Evolutionary conservation across 371 early-diverging fungal genomes (phyloP).

Genomic region (Syncephalastrum monosporum): DNA sequence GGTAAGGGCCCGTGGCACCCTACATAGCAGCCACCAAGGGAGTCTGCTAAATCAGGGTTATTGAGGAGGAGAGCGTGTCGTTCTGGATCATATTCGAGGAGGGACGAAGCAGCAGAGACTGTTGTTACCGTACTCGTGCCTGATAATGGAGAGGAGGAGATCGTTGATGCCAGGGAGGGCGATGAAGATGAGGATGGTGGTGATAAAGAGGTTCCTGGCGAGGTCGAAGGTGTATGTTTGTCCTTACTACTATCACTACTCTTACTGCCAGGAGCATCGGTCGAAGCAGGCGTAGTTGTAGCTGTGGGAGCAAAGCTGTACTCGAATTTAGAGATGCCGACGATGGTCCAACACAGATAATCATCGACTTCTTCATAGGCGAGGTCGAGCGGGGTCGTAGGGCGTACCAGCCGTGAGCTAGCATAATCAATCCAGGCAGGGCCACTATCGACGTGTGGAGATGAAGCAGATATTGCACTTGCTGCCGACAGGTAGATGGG

Average conservation of each 20-base stretch:
- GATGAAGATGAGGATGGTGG: conserved; percentile 2
- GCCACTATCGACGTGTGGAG: conserved; percentile 6
- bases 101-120: too few relatives aligned
- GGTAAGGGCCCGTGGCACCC: too few relatives aligned
- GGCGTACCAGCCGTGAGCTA: conserved; percentile 16
- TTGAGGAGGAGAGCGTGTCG: neutral
- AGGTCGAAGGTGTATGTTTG: neutral
- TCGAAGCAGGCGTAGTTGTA: conserved; percentile 13
- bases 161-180: neutral
- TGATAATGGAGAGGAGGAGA: neutral
- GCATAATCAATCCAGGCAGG: conserved; percentile 39
- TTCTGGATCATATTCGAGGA: too few relatives aligned
- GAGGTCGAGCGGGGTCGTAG: conserved; percentile 7
- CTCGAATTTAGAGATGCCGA: conserved; percentile 61
- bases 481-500: neutral
- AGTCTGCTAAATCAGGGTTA: neutral
- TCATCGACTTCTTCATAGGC: conserved; percentile 59
- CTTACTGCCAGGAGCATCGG: neutral
- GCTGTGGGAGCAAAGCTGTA: conserved; percentile 45
- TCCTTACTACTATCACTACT: too few relatives aligned
- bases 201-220: too few relatives aligned
- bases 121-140: too few relatives aligned
- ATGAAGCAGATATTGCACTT: conserved; percentile 7
- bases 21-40: too few relatives aligned
- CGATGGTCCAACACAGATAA: conserved; percentile 85